Percentiles rank a stretch among this genome's conserved stretches.
Conservation (phyloP, 345 rosid genomes). For the Citrus glauca region DNA sequence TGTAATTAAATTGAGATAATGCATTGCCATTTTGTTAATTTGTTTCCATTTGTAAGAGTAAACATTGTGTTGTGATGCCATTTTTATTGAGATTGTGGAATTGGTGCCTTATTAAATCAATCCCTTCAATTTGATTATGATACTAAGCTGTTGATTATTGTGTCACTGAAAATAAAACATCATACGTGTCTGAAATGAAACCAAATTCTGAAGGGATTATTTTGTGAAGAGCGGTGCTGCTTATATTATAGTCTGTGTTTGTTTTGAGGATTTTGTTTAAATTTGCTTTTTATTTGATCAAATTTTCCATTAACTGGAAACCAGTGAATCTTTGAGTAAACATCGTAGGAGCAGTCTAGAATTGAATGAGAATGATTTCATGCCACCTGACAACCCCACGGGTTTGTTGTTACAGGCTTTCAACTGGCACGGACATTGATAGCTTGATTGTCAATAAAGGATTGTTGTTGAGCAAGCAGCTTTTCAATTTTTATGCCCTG, state of each 20-base stretch:
- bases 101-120: neutral
- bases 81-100: neutral
- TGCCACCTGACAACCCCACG: neutral
- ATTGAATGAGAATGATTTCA: neutral
- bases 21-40: neutral
- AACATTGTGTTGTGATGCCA: neutral
- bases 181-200: neutral
- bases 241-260: neutral
- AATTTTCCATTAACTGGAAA: neutral
- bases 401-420: neutral
- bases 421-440: neutral
- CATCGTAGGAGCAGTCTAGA: neutral
- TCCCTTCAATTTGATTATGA: neutral
- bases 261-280: neutral
- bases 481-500: neutral
- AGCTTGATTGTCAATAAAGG: neutral
- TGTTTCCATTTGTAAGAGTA: neutral
- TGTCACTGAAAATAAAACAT: neutral
- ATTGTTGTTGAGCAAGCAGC: neutral
- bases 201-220: neutral
- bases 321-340: neutral
- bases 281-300: neutral
- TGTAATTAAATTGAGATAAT: slow-evolving; percentile 18
- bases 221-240: neutral
- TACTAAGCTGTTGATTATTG: neutral